Base-by-base conservation (phyloP, 2,329 filamentous ascomycete species). In the Claviceps digitariae region DNA sequence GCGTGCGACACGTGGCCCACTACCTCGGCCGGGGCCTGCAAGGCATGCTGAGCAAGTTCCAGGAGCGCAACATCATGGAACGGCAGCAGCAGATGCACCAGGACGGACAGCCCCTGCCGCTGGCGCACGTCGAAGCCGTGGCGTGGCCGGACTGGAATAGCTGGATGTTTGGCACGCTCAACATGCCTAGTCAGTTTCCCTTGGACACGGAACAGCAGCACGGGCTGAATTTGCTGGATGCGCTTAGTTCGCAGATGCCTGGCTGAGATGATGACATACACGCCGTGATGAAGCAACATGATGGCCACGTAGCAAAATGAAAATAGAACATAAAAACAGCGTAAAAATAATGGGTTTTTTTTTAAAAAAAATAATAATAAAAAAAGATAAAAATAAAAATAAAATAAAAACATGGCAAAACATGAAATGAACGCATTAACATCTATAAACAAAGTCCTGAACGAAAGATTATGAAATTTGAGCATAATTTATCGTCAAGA, bases 11-110 rank as follows among this genome's bases (percentile, higher is more conserved):
- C 38, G 60, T 66, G 2, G 62, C 62, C 1, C 60, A 64, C 49
- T 64, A 64, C 52, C 57, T 66, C 9, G 64, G 62, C 2, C 55
- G 56, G 7, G 64, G 64, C 0, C 61, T 66, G n/a, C 52, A 57
- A 48, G 58, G 55, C 29, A 66, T 66, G 63, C 59, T 66, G 10
- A 54, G 58, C 13, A 66, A 61, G 52, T 60, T 66, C 45, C 64
- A 62, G 51, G 57, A 58, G 23, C 55, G 54, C 20, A 54, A 57
- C 44, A 36, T 31, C 13, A 48, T 54, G 23, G 50, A 54, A 3
- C 48, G 54, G 43, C 55, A 59, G 36, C 53, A 56, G 41, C 54
- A 56, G n/a, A 25, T 34, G 7, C 25, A 34, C 20, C 25, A 25
- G n/a, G 41, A 50, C 9, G 53, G 51, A 46, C 51, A 57, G 12